Base-by-base conservation (phyloP, 768 basidiomycete species). In the Boletus subparvulus region DNA sequence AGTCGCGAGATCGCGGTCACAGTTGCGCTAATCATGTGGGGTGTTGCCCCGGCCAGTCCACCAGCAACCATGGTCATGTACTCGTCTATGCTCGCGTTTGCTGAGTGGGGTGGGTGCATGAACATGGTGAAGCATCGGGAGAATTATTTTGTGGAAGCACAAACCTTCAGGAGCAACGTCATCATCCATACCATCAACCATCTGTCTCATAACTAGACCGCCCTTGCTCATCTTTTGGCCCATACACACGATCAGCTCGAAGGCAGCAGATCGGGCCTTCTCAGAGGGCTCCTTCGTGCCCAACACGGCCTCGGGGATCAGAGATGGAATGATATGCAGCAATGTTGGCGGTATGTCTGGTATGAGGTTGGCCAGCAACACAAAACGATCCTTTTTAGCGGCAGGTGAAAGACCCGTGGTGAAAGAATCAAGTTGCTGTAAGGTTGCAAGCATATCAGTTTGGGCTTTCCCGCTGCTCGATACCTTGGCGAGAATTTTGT, bases 1-100 rank as follows among this genome's bases (percentile, higher is more conserved):
- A 98, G 79, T 24, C 97, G 84, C 3, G 95, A 95, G 52, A 99
- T 85, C 0, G 94, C 92, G 7, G 94, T 98, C 50, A 98, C 86
- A 2, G 93, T 92, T 2, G 97, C 97, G 67, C 94, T 96, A 70
- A 98, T 96, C 94, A 97, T 98, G 69, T 99, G 97, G 0, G 96
- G 94, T 12, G 85, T 91, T 14, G 90, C 87, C 21, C 93, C 95
- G 10, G 94, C 94, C 46, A 98, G 75, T 55, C 97, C 97, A 62
- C 94, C 95, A 37, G 92, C 92, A 30, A 98, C 78, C 95, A 99
- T 98, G 4, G 91, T 99, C 77, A 98, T 79, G 69, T 91, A 98
- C 69, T 98, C 97, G 63, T 93, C 87, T 44, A 95, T 80, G 65
- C 71, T 91, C 0, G 94, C 95, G 50, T 75, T 74, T 50, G 84